Evolutionary conservation across 768 basidiomycete species (phyloP).

Genomic region (Leccinum imitatum): DNA sequence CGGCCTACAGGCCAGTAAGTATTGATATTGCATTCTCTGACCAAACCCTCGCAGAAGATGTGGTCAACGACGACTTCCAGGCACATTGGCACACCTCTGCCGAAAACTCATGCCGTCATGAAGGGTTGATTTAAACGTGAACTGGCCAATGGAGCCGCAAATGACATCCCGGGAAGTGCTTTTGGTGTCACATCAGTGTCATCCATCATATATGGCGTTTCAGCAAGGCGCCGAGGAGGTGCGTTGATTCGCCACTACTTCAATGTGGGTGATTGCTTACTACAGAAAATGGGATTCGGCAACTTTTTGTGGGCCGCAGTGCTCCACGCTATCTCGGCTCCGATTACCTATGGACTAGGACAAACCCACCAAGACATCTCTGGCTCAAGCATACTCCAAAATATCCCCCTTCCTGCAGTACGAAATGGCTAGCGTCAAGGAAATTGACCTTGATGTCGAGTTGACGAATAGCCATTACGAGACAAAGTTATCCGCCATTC

Average conservation of each 20-base stretch:
- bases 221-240: neutral
- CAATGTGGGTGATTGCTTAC: too few species aligned
- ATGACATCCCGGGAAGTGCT: too few species aligned
- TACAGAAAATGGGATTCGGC: neutral
- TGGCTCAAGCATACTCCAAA: neutral
- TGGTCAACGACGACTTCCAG: too few species aligned
- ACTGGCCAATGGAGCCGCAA: too few species aligned
- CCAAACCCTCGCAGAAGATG: neutral
- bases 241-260: too few species aligned
- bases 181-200: too few species aligned
- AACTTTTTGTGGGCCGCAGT: neutral
- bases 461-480: constrained; percentile 3
- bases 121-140: too few species aligned
- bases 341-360: too few species aligned
- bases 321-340: neutral
- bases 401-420: neutral
- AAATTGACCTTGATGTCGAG: neutral
- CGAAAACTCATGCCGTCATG: too few species aligned
- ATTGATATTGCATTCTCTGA: neutral
- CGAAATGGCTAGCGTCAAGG: constrained; percentile 10
- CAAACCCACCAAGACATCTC: neutral
- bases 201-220: neutral
- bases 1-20: too few species aligned
- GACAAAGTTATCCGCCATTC: constrained; percentile 6
- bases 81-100: too few species aligned